Conservation (phyloP, 2,329 filamentous ascomycete species). For the Colletotrichum filicis region DNA sequence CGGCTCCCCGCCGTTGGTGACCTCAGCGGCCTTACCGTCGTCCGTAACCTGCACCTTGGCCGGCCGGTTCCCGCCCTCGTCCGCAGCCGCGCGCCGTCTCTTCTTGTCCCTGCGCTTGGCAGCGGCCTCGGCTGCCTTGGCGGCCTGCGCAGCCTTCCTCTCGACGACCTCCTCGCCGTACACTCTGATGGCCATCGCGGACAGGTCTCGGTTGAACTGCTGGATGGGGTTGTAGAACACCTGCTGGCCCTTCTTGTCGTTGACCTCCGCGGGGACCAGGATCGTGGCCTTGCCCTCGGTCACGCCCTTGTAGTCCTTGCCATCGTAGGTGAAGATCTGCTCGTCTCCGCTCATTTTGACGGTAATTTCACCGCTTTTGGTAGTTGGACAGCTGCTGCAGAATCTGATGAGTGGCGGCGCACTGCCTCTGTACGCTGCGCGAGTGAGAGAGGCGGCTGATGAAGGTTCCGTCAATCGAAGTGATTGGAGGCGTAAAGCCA, state of each 20-base stretch:
- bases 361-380: constrained; percentile 8
- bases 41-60: constrained; percentile 42
- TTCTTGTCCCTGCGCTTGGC: constrained; percentile 47
- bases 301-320: constrained; percentile 62
- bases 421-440: background rate
- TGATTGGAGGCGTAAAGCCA: background rate
- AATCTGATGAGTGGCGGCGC: constrained; percentile 11
- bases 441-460: background rate
- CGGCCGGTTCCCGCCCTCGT: constrained; percentile 55
- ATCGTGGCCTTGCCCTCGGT: constrained; percentile 69
- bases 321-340: constrained; percentile 52
- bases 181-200: constrained; percentile 89
- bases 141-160: constrained; percentile 52
- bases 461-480: background rate
- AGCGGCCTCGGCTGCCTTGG: constrained; percentile 48
- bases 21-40: constrained; percentile 36
- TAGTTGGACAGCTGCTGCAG: constrained; percentile 1
- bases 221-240: constrained; percentile 99
- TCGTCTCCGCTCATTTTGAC: constrained; percentile 43
- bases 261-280: constrained; percentile 59
- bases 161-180: constrained; percentile 77
- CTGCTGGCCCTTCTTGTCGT: constrained; percentile 63
- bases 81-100: constrained; percentile 56
- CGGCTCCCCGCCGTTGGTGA: background rate
- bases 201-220: constrained; percentile 97